phyloP scores from a whole-genome alignment of 306 rosid species.

The Gynostemma pentaphyllum region DNA sequence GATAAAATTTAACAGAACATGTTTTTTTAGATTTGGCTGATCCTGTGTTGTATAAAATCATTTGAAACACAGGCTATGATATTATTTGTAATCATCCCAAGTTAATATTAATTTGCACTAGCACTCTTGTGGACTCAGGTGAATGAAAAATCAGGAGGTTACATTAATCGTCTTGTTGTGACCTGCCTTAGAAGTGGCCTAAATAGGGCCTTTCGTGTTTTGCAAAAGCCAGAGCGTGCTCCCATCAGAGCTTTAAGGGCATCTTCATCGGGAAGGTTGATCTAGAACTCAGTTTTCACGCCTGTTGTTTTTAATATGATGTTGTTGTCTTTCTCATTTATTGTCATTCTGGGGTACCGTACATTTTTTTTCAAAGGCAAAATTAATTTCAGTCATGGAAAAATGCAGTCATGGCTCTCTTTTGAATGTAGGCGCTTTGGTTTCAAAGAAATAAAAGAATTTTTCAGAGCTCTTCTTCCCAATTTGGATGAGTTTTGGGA shows the following conservation, averaged over 20 bases:
- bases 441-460: no score
- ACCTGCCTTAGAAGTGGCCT: constrained; percentile 93
- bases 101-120: not conserved
- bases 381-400: no score
- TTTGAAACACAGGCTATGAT: no score
- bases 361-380: constrained; percentile 1
- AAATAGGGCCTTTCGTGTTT: constrained; percentile 76
- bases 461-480: no score
- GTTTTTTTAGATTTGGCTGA: no score
- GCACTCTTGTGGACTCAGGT: constrained; percentile 40
- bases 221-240: constrained; percentile 98
- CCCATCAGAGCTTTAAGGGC: constrained; percentile 92
- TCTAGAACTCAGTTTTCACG: constrained; percentile 14
- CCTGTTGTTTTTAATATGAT: not conserved
- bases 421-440: no score
- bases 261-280: constrained; percentile 97
- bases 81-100: no score
- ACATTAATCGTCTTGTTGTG: constrained; percentile 70
- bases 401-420: no score
- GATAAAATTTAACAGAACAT: no score
- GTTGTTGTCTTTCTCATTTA: not conserved
- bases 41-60: no score
- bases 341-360: not conserved
- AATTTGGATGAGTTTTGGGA: no score
- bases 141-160: constrained; percentile 91